Base-by-base conservation (phyloP, 768 basidiomycete species). In the Coprinopsis marcescibilis region DNA sequence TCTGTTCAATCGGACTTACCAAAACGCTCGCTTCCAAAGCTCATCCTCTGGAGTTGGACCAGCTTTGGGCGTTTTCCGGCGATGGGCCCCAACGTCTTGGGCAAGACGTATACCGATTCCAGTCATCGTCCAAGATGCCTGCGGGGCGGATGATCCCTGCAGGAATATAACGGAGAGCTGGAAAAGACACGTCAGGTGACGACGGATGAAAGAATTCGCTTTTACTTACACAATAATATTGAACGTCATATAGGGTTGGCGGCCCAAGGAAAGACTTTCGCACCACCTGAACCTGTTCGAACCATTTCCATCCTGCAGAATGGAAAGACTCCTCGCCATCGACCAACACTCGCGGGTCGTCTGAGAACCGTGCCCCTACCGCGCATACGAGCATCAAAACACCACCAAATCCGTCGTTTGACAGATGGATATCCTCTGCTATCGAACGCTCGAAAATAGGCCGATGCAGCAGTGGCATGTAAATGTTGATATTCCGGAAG, bases 1-100 rank as follows among this genome's bases (percentile, higher is more conserved):
- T 34, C 3, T 6, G 24, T 6, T 13, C 15, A n/a, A 43, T 7
- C 10, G 4, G 21, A 37, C 62, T 12, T 55, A 78, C 80, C 81
- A 84, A 55, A 83, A 83, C 7, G 75, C 78, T 4, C 83, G 73
- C 55, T 85, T 87, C 78, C 84, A 87, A 27, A 86, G 65, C 57
- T 92, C 87, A 50, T 83, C 77, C 45, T 88, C 82, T 1, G 70
- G 61, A 0, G 73, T 74, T 29, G 69, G 62, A 6, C 59, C 58
- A 49, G 56, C 53, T 19, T 50, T 61, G 21, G 61, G 53, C 1
- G 59, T 51, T 47, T 69, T 73, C 29, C 73, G 57, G 21, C 73
- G 56, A 61, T 92, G 90, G 0, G 80, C 84, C 17, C 90, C 81
- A 12, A 89, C 80, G 53, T 93, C 89, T 58, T 89, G 83, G 0